A percentile compares a stretch with the other conserved stretches of the same genome.
Conservation (phyloP, 352 stramenopile genomes). For the Globisporangium acanthophoron region DNA sequence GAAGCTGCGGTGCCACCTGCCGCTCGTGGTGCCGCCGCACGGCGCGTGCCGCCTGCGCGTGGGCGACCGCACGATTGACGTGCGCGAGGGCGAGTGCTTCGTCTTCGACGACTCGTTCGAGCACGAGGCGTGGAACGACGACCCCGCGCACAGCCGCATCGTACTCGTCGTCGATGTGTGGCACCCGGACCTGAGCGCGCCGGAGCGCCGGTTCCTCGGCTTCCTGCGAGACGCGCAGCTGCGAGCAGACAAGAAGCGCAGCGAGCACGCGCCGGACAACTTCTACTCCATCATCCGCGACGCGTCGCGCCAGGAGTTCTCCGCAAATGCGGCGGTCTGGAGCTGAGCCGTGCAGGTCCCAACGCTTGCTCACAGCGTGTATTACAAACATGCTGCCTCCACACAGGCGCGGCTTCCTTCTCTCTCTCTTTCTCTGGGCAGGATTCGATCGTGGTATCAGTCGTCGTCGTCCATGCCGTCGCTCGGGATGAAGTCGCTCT, state of each 20-base stretch:
- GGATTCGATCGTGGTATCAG: background rate
- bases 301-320: conserved; percentile 19
- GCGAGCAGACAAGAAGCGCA: conserved; percentile 47
- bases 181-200: conserved; percentile 89
- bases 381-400: background rate
- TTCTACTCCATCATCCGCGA: conserved; percentile 75
- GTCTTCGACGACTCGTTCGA: conserved; percentile 99
- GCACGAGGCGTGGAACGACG: conserved; percentile 97
- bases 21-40: conserved; percentile 67
- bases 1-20: conserved; percentile 86
- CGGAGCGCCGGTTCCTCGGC: conserved; percentile 88
- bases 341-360: background rate
- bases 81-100: conserved; percentile 89
- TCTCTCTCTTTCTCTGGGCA: background rate
- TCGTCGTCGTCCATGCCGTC: conserved; percentile 2
- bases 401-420: too few relatives aligned
- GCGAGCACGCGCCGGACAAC: conserved; percentile 34
- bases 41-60: conserved; percentile 58
- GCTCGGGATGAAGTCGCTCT: conserved; percentile 6
- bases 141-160: conserved; percentile 76
- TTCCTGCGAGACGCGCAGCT: conserved; percentile 71
- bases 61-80: conserved; percentile 57
- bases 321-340: conserved; percentile 1
- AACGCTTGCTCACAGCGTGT: background rate
- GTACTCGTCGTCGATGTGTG: conserved; percentile 94